These are phyloP conservation scores for Malassezia yamatoensis DNA, from an alignment of 1,284 basidiomycete genomes.

Conservation along the genomic window DNA sequence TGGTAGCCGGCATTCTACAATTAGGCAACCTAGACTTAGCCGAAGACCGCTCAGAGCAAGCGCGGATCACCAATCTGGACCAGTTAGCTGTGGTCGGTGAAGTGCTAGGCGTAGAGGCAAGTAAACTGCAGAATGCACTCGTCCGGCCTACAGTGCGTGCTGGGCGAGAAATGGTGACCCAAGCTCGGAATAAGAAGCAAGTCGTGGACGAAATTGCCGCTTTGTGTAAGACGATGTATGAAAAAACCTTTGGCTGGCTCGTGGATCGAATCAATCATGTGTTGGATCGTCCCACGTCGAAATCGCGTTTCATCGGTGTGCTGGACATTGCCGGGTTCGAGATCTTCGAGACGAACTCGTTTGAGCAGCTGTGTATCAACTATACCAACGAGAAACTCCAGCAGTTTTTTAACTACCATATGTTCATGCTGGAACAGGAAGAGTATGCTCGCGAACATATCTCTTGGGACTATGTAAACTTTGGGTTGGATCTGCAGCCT, in stretches of 20 bases:
- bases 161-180: constrained; percentile 91
- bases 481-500: constrained; percentile 91
- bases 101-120: constrained; percentile 77
- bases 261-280: constrained; percentile 93
- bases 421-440: constrained; percentile 99
- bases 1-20: constrained; percentile 85
- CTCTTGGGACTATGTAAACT: constrained; percentile 97
- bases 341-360: constrained; percentile 60
- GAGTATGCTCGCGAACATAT: constrained; percentile 95
- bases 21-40: constrained; percentile 85
- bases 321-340: constrained; percentile 99
- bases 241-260: constrained; percentile 86
- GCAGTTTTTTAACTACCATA: constrained; percentile 73
- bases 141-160: constrained; percentile 67
- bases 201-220: constrained; percentile 85
- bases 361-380: constrained; percentile 97
- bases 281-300: constrained; percentile 74
- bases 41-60: constrained; percentile 74
- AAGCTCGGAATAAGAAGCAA: constrained; percentile 81
- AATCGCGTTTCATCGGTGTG: constrained; percentile 93
- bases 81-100: constrained; percentile 73
- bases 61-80: constrained; percentile 56
- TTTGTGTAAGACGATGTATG: constrained; percentile 90
- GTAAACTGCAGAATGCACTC: constrained; percentile 72
- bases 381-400: constrained; percentile 65